Evolutionary conservation across 345 rosid genomes (phyloP).

Genomic region (Leavenworthia alabamica): DNA sequence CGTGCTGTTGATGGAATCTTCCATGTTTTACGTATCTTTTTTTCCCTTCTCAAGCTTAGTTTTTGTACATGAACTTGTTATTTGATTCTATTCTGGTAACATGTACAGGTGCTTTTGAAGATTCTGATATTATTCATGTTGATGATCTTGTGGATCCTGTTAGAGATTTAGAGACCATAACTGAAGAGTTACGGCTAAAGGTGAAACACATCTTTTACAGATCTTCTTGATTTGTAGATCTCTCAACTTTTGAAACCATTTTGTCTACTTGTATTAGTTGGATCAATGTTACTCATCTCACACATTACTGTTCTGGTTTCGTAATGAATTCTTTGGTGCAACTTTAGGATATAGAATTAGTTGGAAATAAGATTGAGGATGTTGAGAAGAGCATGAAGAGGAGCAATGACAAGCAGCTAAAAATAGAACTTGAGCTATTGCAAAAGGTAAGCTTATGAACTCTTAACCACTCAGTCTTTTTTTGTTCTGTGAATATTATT

Average conservation of each 20-base stretch:
- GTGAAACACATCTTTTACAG: conserved; percentile 29
- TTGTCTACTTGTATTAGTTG: neutral
- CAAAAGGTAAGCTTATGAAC: conserved; percentile 19
- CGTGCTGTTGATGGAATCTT: conserved; percentile 99
- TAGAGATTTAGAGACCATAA: conserved; percentile 81
- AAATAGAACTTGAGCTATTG: conserved; percentile 67
- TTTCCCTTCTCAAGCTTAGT: neutral
- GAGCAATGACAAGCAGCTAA: conserved; percentile 94
- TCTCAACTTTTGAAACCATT: neutral
- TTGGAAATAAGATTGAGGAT: conserved; percentile 77
- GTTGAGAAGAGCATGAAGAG: conserved; percentile 97
- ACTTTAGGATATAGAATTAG: conserved; percentile 79
- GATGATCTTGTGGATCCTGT: conserved; percentile 94
- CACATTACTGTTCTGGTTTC: conserved; percentile 2
- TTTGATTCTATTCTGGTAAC: neutral
- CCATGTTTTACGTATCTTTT: conserved; percentile 73
- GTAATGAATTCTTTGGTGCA: conserved; percentile 2
- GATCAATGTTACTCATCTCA: neutral
- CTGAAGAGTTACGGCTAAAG: conserved; percentile 79
- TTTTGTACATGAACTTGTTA: neutral
- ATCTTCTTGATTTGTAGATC: conserved; percentile 4
- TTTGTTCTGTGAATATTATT: neutral
- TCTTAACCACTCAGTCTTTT: neutral
- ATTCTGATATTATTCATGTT: conserved; percentile 89
- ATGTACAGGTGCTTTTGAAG: conserved; percentile 85